Base-by-base conservation (phyloP, 2,329 filamentous ascomycete genomes). In the Ophiostoma piceae region DNA sequence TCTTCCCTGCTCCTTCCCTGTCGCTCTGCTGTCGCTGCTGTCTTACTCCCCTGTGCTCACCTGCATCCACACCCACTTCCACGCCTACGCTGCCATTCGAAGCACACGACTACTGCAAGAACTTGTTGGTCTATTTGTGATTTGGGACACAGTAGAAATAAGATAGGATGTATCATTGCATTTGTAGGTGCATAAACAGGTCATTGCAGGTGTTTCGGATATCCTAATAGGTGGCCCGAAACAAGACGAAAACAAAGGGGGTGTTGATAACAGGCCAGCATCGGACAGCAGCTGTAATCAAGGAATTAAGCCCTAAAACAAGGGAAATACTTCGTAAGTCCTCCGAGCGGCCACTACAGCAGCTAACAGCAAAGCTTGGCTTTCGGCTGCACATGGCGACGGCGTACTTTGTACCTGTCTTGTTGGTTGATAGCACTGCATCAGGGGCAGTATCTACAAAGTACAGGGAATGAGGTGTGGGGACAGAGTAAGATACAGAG, bases 1-100 rank as follows among this genome's bases (percentile, higher is more conserved):
- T 65, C 35, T 37, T 37, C 60, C 60, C 35, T 64, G 57, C 57
- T 64, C 60, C 60, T 64, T 64, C 60, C 32, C 19, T 64, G 29
- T 19, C 26, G 60, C 32, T 64, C 29, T 29, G 11, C 60, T 64
- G 60, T 29, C 32, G 3, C 39, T 41, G 39, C n/a, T 47, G 14
- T 12, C 57, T 35, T 16, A 19, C 32, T 64, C 29, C 60, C 22
- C 29, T 29, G 9, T 29, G n/a, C 22, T 62, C 11, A 41, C 22
- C 57, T 62, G 12, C 57, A 22, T 57, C 5, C 51, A 57, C 51
- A 26, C 22, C 51, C 51, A 57, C 43, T 47, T 47, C 16, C 16
- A 47, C 43, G 43, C 43, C 43, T 47, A 35, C 60, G 16, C 26
- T 32, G 11, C 60, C 29, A 37, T 19, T 41, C 8, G 9, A 64